Evolutionary conservation across 2,329 filamentous ascomycete species (phyloP), one percentile per base, ranked within the genome.

Genomic region (Dendryphion nanum): DNA sequence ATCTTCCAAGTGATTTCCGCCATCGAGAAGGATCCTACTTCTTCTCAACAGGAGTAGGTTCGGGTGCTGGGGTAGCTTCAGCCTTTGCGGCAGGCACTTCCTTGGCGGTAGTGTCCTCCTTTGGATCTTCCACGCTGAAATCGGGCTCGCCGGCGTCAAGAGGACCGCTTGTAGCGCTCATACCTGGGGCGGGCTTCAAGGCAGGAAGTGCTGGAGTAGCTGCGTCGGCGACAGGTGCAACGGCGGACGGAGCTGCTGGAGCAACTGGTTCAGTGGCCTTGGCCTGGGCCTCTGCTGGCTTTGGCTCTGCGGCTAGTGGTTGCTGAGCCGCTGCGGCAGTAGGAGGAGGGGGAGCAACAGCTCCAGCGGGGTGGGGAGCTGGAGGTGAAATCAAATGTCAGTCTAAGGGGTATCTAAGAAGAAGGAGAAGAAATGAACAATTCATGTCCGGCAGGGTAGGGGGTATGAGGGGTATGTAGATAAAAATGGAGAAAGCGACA

Each of bases 91-190:
- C 41, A 16, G 47, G 42, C 14, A 41, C 38, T 30, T 48, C 44
- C 19, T 41, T 33, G 15, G 49, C 30, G 5, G 38, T 30, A 16
- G 51, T 19, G 14, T 42, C 42, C 16, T 40, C 23, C 23, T 26
- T 26, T 3, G 47, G 37, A 30, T 47, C 35, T 6, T 50, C 45
- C 45, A 55, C 53, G 18, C 41, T 42, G 26, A 64, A 60, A 37
- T 56, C 50, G 18, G 53, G 55, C 35, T 63, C 51, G 34, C 61
- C 51, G 17, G 63, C 61, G 26, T 49, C 52, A 51, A 67, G 41
- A 7, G 64, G 64, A 13, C 64, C 64, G 21, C 60, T 65, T 7
- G 64, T 67, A 10, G 64, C 64, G 23, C 60, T 65, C 64, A 67
- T 67, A 21, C 63, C 62, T 14, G 58, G 58, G 16, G 60, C 61